phyloP scores from a whole-genome alignment of 768 basidiomycete species.

The Leccinum imitatum region DNA sequence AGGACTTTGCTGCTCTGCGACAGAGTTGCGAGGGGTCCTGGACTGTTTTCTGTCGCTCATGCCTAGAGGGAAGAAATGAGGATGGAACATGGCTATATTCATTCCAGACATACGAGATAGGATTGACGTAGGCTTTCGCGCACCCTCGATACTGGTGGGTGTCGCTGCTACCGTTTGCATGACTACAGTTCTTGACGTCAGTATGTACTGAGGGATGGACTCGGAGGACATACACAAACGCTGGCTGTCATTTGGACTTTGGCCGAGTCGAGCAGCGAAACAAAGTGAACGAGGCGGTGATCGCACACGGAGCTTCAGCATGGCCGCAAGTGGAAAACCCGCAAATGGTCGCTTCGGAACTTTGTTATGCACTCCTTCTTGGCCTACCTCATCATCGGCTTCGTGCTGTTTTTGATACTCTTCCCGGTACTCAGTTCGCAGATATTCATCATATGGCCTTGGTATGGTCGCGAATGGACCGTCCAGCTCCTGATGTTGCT shows the following conservation, averaged over 20 bases:
- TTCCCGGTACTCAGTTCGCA: conserved; percentile 92
- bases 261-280: conserved; percentile 10
- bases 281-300: conserved; percentile 10
- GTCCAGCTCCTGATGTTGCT: conserved; percentile 75
- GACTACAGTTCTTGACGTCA: conserved; percentile 10
- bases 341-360: conserved; percentile 7
- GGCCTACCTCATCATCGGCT: conserved; percentile 62
- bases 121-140: conserved; percentile 5
- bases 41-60: conserved; percentile 13
- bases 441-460: conserved; percentile 88
- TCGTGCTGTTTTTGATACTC: conserved; percentile 69
- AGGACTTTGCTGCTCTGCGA: conserved; percentile 3
- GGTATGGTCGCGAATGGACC: conserved; percentile 78
- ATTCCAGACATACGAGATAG: conserved; percentile 25
- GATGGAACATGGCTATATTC: neutral
- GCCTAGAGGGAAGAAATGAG: conserved; percentile 14
- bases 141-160: neutral
- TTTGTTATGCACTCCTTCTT: conserved; percentile 45
- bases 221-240: conserved; percentile 1
- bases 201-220: neutral
- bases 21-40: conserved; percentile 3
- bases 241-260: neutral
- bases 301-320: conserved; percentile 17
- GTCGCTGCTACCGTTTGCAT: neutral
- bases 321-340: conserved; percentile 8